These are phyloP conservation scores for Jacaranda mimosifolia DNA, from an alignment of 257 asterid species.

Conservation along the genomic window DNA sequence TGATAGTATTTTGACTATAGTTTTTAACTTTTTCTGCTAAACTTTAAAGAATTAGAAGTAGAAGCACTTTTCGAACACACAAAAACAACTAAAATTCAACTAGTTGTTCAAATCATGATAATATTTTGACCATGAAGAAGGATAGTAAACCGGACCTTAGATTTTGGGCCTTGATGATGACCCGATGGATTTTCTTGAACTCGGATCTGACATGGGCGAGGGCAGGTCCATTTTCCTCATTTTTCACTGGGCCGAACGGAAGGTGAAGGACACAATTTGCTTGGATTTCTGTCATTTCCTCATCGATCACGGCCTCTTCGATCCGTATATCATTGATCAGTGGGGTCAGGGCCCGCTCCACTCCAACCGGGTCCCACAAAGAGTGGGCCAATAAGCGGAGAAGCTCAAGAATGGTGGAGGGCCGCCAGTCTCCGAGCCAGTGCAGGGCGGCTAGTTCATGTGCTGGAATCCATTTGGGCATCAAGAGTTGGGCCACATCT, in stretches of 20 bases:
- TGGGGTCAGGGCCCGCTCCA: constrained; percentile 58
- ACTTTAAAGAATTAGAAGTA: too few species aligned
- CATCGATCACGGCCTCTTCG: constrained; percentile 93
- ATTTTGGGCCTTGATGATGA: constrained; percentile 74
- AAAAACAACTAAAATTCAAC: too few species aligned
- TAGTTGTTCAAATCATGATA: not conserved
- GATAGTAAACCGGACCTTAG: constrained; percentile 55
- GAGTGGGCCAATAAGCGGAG: constrained; percentile 57
- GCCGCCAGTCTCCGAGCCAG: constrained; percentile 98
- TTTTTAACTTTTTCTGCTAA: too few species aligned
- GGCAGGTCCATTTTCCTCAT: constrained; percentile 27
- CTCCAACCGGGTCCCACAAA: constrained; percentile 50
- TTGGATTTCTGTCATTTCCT: constrained; percentile 87
- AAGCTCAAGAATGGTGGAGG: constrained; percentile 73
- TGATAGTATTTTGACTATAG: too few species aligned
- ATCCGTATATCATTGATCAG: constrained; percentile 67
- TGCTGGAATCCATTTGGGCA: constrained; percentile 73
- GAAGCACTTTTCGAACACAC: too few species aligned
- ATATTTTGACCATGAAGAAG: not conserved
- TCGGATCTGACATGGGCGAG: constrained; percentile 57
- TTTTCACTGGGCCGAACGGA: constrained; percentile 61
- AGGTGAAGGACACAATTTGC: constrained; percentile 75
- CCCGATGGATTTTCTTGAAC: constrained; percentile 72
- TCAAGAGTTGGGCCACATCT: constrained; percentile 63
- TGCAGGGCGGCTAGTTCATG: constrained; percentile 70